phyloP scores from a whole-genome alignment of 768 basidiomycete genomes.

The Naematelia aurantialba region DNA sequence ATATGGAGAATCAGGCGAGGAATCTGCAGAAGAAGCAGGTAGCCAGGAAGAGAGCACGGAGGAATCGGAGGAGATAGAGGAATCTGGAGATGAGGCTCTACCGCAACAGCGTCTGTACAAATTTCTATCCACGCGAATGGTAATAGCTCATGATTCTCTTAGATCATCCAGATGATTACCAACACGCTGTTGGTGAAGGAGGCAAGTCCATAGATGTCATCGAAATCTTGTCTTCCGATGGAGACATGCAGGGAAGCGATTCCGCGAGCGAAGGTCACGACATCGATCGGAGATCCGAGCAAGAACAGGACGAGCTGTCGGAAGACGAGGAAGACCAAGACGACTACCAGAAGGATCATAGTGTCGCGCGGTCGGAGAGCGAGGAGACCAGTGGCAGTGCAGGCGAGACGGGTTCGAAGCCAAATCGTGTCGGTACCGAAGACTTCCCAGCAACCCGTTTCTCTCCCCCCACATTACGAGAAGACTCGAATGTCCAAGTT shows the following conservation, averaged over 20 bases:
- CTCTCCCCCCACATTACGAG: no score
- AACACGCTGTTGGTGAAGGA: not conserved
- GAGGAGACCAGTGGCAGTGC: no score
- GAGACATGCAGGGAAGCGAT: constrained; percentile 4
- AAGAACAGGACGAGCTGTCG: constrained; percentile 2
- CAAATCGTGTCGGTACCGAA: no score
- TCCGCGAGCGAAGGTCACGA: constrained; percentile 6
- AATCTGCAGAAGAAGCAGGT: constrained; percentile 4
- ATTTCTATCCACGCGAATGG: not conserved
- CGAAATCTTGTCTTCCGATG: not conserved
- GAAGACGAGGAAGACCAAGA: constrained; percentile 9
- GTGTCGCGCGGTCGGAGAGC: no score
- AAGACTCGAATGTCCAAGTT: no score
- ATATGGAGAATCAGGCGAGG: constrained; percentile 5
- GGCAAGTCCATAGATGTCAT: not conserved
- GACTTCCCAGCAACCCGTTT: no score
- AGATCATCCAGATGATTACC: not conserved
- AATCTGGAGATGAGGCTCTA: not conserved
- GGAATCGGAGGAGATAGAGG: constrained; percentile 9
- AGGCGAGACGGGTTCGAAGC: no score
- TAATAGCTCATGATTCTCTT: not conserved
- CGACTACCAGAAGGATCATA: constrained; percentile 5
- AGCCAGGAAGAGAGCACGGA: constrained; percentile 2
- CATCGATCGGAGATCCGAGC: constrained; percentile 3
- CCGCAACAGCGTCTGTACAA: not conserved